Conservation (phyloP, 2,329 filamentous ascomycete species). For the Cucurbitaria berberidis region DNA sequence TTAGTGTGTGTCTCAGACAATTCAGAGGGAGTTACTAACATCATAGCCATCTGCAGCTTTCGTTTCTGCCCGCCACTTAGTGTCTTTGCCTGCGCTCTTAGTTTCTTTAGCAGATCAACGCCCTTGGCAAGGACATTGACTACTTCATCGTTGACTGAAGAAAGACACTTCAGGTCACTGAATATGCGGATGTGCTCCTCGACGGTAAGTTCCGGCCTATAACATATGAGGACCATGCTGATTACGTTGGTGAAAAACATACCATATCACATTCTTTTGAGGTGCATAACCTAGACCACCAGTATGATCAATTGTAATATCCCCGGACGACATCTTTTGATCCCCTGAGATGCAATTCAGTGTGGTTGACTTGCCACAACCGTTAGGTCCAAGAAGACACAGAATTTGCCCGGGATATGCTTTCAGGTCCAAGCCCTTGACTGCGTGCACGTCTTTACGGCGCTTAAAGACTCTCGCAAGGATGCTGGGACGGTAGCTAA, state of each 20-base stretch:
- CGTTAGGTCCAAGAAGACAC: conserved; percentile 35
- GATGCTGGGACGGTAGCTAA: conserved; percentile 22
- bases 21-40: neutral
- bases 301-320: conserved; percentile 26
- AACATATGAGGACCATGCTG: conserved; percentile 40
- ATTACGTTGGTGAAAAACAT: neutral
- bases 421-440: conserved; percentile 25
- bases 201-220: conserved; percentile 35
- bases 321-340: conserved; percentile 30
- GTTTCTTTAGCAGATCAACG: conserved; percentile 77
- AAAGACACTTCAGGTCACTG: conserved; percentile 33
- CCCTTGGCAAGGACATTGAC: conserved; percentile 55
- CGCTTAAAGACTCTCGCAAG: conserved; percentile 26
- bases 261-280: conserved; percentile 36
- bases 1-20: neutral
- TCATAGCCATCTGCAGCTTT: conserved; percentile 83
- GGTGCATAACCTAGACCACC: conserved; percentile 36
- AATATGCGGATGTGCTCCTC: conserved; percentile 38
- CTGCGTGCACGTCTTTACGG: conserved; percentile 26
- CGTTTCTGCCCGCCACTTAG: conserved; percentile 88
- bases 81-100: conserved; percentile 71
- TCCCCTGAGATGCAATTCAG: conserved; percentile 33
- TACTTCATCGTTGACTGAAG: conserved; percentile 53
- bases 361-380: conserved; percentile 34
- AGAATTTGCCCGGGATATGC: conserved; percentile 34